Conservation (phyloP, 2,329 filamentous ascomycete species). For the Mariannaea elegans region DNA sequence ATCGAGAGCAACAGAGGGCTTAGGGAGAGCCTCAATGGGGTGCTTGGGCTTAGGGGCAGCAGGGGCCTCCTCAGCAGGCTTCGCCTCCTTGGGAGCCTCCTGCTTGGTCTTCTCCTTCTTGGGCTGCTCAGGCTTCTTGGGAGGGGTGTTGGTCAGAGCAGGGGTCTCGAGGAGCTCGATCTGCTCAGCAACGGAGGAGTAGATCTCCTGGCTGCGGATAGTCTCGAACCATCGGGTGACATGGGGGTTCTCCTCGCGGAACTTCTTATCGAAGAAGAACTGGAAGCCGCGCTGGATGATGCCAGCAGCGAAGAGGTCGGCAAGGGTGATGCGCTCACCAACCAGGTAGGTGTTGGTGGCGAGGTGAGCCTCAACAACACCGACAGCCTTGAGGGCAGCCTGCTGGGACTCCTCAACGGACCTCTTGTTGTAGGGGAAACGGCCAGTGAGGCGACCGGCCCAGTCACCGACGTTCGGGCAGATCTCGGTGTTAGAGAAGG, state of each 20-base stretch:
- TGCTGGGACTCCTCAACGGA: constrained; percentile 82
- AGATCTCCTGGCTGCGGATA: constrained; percentile 91
- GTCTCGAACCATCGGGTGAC: constrained; percentile 95
- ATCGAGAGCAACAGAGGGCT: constrained; percentile 83
- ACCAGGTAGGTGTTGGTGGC: constrained; percentile 95
- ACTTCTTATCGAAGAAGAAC: constrained; percentile 92
- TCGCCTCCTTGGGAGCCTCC: constrained; percentile 48
- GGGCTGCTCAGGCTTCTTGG: constrained; percentile 82
- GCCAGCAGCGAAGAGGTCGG: constrained; percentile 85
- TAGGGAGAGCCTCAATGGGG: constrained; percentile 85
- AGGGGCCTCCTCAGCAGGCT: constrained; percentile 53
- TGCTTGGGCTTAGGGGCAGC: constrained; percentile 93
- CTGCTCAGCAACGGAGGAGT: constrained; percentile 79
- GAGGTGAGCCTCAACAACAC: constrained; percentile 86
- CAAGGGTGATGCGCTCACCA: constrained; percentile 95
- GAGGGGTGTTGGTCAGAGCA: constrained; percentile 72
- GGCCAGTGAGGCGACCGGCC: constrained; percentile 87
- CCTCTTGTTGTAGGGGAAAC: constrained; percentile 97
- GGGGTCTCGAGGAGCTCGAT: constrained; percentile 84
- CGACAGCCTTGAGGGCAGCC: constrained; percentile 72
- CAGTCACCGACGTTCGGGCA: constrained; percentile 77
- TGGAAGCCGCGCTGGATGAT: constrained; percentile 89
- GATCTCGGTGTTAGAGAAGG: constrained; percentile 91
- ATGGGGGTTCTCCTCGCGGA: constrained; percentile 84
- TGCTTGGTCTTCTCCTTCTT: constrained; percentile 68